Base-by-base conservation (phyloP, 345 rosid genomes). In the Brassica nigra region DNA sequence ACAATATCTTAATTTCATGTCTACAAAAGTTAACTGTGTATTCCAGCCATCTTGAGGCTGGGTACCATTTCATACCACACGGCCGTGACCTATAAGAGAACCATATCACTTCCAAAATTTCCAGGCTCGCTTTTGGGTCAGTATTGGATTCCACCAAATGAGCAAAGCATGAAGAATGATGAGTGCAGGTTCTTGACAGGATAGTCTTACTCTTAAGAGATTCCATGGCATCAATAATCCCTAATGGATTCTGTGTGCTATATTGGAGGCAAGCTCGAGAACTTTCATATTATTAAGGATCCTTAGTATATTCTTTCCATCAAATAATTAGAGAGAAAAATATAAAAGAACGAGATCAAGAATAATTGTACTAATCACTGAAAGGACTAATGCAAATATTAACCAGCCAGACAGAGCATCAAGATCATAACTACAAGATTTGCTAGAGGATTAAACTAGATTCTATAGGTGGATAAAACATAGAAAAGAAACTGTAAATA, bases 101-200 rank as follows among this genome's bases (percentile, higher is more conserved):
- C 4, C 11, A 8, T 34, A 14, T 20, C 57, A 52, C 64, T 49
- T 66, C 55, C 72, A 52, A 65, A 5, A 36, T 66, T 10, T 23
- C 5, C 29, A 1, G 12, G 7, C 18, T 42, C 4, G 5, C 6
- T 63, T 52, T 62, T 18, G 44, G 5, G 31, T 6, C 29, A 63
- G 76, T 18, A 15, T 27, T 52, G 14, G 10, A 62, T 10, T 62
- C 39, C 29, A 70, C 63, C 75, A 77, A 29, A 30, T 76, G 15
- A 31, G 28, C 0, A 33, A 77, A 33, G 29, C 18, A 62, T n/a
- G 10, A 33, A 47, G 2, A 70, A 70, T 27, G 1, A 49, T 14
- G n/a, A 36, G 33, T 44, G 63, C 18, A 62, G 39, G 7, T 67
- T 67, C n/a, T 57, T 76, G 59, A 75, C 57, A 10, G 54, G 69